A percentile compares a stretch with the other conserved stretches of the same genome.
Evolutionary conservation across 2,329 filamentous ascomycete species (phyloP).

Genomic region (Colletotrichum paranaense): DNA sequence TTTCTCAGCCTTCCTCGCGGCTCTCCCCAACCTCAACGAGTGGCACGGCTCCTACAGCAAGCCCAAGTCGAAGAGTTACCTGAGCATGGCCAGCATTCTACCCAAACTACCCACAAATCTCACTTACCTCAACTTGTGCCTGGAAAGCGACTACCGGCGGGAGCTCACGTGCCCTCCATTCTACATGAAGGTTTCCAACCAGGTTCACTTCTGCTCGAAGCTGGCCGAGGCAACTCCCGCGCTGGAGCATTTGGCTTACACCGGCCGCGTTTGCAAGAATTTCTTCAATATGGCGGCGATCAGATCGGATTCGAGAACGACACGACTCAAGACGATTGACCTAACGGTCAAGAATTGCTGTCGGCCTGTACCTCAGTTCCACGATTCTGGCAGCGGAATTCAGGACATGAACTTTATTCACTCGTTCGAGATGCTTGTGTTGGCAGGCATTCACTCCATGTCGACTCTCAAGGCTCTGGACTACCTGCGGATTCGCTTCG

Average conservation of each 20-base stretch:
- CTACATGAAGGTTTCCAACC: slow-evolving; percentile 68
- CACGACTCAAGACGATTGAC: slow-evolving; percentile 73
- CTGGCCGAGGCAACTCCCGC: slow-evolving; percentile 70
- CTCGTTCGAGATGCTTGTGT: slow-evolving; percentile 76
- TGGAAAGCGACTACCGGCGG: slow-evolving; percentile 78
- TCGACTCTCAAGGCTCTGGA: slow-evolving; percentile 68
- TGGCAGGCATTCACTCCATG: slow-evolving; percentile 71
- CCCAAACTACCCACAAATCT: slow-evolving; percentile 67
- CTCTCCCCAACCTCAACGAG: slow-evolving; percentile 73
- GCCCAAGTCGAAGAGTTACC: slow-evolving; percentile 79
- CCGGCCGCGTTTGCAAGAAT: slow-evolving; percentile 76
- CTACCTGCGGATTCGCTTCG: slow-evolving; percentile 77
- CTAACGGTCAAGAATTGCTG: slow-evolving; percentile 82
- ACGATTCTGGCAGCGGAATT: slow-evolving; percentile 76
- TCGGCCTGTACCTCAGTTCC: slow-evolving; percentile 63
- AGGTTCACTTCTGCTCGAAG: slow-evolving; percentile 70
- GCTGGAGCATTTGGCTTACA: slow-evolving; percentile 77
- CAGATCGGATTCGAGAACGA: slow-evolving; percentile 58
- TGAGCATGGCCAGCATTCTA: slow-evolving; percentile 74
- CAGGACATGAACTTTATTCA: slow-evolving; percentile 78
- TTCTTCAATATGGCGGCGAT: slow-evolving; percentile 72
- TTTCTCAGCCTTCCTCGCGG: slow-evolving; percentile 70
- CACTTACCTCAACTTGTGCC: slow-evolving; percentile 72
- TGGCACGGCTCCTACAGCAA: slow-evolving; percentile 76
- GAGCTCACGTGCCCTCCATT: slow-evolving; percentile 71